These are phyloP conservation scores for Sporobolomyces roseus DNA, from an alignment of 768 basidiomycete genomes.

Conservation along the genomic window DNA sequence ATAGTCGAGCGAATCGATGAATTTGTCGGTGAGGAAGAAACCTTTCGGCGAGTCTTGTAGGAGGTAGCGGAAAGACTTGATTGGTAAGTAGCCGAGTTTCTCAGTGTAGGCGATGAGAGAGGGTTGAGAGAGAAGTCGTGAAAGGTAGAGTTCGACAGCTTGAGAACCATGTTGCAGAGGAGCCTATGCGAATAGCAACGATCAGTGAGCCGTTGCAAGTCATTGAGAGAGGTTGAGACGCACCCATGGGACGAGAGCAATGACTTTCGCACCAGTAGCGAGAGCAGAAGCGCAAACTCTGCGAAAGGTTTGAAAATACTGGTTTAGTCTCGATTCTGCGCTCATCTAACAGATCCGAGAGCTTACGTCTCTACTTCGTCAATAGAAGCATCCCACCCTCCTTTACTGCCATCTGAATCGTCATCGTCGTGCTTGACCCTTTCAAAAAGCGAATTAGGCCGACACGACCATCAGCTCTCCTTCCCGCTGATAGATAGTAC, in stretches of 20 bases:
- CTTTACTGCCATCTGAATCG: slow-evolving; percentile 19
- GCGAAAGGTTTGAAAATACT: background rate
- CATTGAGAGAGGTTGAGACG: too few species aligned
- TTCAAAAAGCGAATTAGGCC: background rate
- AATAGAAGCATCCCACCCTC: slow-evolving; percentile 34
- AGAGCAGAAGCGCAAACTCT: slow-evolving; percentile 28
- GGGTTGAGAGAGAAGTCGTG: slow-evolving; percentile 13
- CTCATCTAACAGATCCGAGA: too few species aligned
- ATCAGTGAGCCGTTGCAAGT: too few species aligned
- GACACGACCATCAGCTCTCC: background rate
- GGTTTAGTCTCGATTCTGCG: too few species aligned
- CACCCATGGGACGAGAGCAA: slow-evolving; percentile 38
- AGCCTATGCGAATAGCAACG: too few species aligned
- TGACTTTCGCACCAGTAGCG: background rate
- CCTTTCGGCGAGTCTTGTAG: slow-evolving; percentile 29
- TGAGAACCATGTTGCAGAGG: slow-evolving; percentile 23
- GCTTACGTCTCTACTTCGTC: slow-evolving; percentile 30
- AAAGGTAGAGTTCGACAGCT: slow-evolving; percentile 14
- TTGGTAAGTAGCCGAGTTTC: slow-evolving; percentile 16
- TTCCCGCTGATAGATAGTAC: background rate
- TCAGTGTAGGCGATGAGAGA: slow-evolving; percentile 14
- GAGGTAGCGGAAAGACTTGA: slow-evolving; percentile 36
- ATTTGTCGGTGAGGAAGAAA: slow-evolving; percentile 15
- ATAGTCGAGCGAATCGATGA: slow-evolving; percentile 26
- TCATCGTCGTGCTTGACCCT: slow-evolving; percentile 21